Conservation (phyloP, 371 early-diverging fungal genomes). For the Mortierella sp. region DNA sequence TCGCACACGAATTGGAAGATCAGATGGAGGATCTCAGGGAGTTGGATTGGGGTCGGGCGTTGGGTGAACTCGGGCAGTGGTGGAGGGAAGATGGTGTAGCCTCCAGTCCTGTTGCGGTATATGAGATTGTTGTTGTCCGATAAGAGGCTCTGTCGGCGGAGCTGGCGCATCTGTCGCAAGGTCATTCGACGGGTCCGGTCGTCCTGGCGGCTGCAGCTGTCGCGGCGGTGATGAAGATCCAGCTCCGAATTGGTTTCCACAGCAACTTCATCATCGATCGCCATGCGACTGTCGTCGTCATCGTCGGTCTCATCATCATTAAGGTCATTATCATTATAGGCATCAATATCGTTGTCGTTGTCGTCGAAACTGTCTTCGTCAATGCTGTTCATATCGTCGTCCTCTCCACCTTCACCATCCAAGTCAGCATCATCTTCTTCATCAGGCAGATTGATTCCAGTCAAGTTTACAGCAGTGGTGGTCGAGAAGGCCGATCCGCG, state of each 20-base stretch:
- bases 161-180: constrained; percentile 18
- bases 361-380: constrained; percentile 19
- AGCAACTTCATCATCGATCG: not conserved
- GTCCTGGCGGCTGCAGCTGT: constrained; percentile 18
- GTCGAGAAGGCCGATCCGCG: constrained; percentile 54
- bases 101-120: constrained; percentile 18
- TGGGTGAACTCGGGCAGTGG: constrained; percentile 19
- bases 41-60: constrained; percentile 43
- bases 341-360: constrained; percentile 19
- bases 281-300: constrained; percentile 13
- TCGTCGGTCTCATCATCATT: constrained; percentile 23
- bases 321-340: constrained; percentile 13
- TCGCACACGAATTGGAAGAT: constrained; percentile 52
- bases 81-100: constrained; percentile 5
- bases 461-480: constrained; percentile 46
- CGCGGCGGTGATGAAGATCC: constrained; percentile 18
- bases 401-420: constrained; percentile 13
- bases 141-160: constrained; percentile 36
- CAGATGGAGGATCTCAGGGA: constrained; percentile 54
- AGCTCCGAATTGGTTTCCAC: constrained; percentile 36
- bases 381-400: constrained; percentile 10
- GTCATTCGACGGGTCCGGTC: constrained; percentile 15
- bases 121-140: constrained; percentile 21
- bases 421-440: constrained; percentile 20
- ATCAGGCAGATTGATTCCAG: constrained; percentile 39